These are phyloP conservation scores for Dioszegia aurantiaca DNA, from an alignment of 768 basidiomycete genomes.

Conservation along the genomic window DNA sequence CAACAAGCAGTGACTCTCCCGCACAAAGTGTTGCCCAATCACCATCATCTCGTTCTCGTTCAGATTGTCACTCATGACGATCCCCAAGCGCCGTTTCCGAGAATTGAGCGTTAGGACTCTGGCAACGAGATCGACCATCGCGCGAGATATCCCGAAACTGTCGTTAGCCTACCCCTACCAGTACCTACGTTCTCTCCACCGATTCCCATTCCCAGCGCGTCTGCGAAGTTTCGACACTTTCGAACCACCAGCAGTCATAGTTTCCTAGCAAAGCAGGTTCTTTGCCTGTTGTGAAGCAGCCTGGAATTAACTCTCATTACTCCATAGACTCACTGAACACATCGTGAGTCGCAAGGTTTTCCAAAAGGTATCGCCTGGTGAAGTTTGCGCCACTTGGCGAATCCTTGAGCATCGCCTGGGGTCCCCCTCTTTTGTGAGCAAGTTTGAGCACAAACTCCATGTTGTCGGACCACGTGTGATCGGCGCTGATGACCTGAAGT, in stretches of 20 bases:
- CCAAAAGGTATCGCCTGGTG: constrained; percentile 37
- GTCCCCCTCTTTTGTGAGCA: constrained; percentile 36
- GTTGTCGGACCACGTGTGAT: constrained; percentile 36
- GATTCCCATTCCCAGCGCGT: constrained; percentile 43
- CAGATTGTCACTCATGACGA: constrained; percentile 17
- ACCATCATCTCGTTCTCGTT: constrained; percentile 26
- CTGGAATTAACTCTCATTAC: constrained; percentile 1
- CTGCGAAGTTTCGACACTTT: constrained; percentile 35
- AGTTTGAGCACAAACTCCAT: constrained; percentile 42
- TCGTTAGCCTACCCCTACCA: neutral
- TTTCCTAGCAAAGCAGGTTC: constrained; percentile 39
- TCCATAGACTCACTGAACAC: constrained; percentile 29
- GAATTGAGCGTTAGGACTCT: constrained; percentile 31
- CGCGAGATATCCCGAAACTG: constrained; percentile 30
- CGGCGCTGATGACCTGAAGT: constrained; percentile 35
- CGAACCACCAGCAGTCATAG: constrained; percentile 42
- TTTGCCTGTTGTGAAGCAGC: constrained; percentile 40
- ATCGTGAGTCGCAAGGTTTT: constrained; percentile 40
- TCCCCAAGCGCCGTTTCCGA: constrained; percentile 30
- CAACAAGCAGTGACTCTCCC: constrained; percentile 30
- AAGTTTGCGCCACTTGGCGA: constrained; percentile 24
- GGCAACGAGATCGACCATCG: constrained; percentile 36
- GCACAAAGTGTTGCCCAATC: constrained; percentile 24
- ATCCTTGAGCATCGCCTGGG: constrained; percentile 31
- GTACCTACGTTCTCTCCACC: constrained; percentile 24